Evolutionary conservation across 2,329 filamentous ascomycete species (phyloP), one percentile per base, ranked within the genome.

Genomic region (Aspergillus pseudotamarii): DNA sequence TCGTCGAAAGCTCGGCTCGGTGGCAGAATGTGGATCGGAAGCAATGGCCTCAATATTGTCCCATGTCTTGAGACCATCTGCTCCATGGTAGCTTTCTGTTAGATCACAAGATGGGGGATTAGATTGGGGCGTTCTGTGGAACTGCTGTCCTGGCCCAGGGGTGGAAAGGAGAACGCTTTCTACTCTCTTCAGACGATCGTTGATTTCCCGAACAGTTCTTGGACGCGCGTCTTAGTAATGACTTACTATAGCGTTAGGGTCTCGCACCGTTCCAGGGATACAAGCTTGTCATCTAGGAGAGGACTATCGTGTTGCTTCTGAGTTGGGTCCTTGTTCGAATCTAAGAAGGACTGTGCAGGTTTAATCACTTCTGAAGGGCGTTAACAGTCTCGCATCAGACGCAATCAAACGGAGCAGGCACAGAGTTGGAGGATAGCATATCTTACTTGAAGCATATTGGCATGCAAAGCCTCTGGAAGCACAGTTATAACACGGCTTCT

Each of bases 401-500:
- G 21, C 1, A 43, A 11, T 43, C 6, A 43, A 6, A n/a, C n/a
- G 1, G 16, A 16, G 6, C 0, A 36, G 34, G 14, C 34, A 36
- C 1, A n/a, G 8, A 4, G 6, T 43, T 21, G 4, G 2, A 43
- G 38, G 21, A 43, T 19, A 21, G 19, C 3, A 21, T 43, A 43
- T 43, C 2, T n/a, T 43, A 43, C 38, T 19, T 21, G 38, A 43
- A n/a, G 16, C 38, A 43, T 43, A 43, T 43, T 43, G 19, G 6
- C 38, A 43, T 21, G 1, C 38, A 43, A 43, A 43, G 8, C 38
- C 38, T 43, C 38, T 43, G 19, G 38, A 43, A 10, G 16, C n/a
- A 32, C 57, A 53, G 38, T 36, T 59, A 11, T 30, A 59, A 8
- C 57, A 59, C 19, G 57, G 57, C 2, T 46, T n/a, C 21, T 53